Conservation (phyloP, 2,329 filamentous ascomycete species). For the Rugonectria rugulosa region DNA sequence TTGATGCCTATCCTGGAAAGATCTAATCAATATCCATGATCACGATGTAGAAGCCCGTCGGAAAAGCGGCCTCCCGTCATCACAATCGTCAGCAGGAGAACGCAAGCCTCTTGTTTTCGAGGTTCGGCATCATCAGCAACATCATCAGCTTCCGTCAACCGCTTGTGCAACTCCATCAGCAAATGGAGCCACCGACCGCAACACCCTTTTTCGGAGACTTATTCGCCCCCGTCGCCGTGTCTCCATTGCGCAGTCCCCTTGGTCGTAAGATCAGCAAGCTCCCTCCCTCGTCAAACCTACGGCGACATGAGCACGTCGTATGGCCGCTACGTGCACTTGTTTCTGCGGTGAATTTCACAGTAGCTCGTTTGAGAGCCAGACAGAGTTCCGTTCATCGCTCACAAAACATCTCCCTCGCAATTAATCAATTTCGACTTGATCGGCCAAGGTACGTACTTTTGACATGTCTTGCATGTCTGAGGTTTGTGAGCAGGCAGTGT, state of each 20-base stretch:
- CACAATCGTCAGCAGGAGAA: slow-evolving; percentile 9
- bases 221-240: slow-evolving; percentile 23
- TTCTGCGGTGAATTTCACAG: background rate
- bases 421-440: background rate
- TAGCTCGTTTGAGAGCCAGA: background rate
- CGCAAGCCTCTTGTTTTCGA: background rate
- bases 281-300: slow-evolving; percentile 9
- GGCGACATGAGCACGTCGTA: no score
- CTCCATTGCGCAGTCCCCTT: slow-evolving; percentile 21
- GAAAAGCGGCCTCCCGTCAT: background rate
- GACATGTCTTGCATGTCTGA: background rate
- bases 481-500: no score
- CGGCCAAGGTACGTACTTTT: background rate
- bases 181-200: slow-evolving; percentile 10
- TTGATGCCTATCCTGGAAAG: background rate
- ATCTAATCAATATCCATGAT: slow-evolving; percentile 5
- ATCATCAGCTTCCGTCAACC: background rate
- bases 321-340: slow-evolving; percentile 9
- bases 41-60: background rate
- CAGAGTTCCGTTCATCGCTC: background rate
- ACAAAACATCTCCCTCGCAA: background rate
- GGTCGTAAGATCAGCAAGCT: slow-evolving; percentile 35
- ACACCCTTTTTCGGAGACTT: slow-evolving; percentile 23
- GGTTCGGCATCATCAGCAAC: slow-evolving; percentile 2
- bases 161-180: background rate